A percentile compares a stretch with the other conserved stretches of the same genome.
Evolutionary conservation across 495 filamentous ascomycete genomes (phyloP).

Genomic region (Neurospora terricola): DNA sequence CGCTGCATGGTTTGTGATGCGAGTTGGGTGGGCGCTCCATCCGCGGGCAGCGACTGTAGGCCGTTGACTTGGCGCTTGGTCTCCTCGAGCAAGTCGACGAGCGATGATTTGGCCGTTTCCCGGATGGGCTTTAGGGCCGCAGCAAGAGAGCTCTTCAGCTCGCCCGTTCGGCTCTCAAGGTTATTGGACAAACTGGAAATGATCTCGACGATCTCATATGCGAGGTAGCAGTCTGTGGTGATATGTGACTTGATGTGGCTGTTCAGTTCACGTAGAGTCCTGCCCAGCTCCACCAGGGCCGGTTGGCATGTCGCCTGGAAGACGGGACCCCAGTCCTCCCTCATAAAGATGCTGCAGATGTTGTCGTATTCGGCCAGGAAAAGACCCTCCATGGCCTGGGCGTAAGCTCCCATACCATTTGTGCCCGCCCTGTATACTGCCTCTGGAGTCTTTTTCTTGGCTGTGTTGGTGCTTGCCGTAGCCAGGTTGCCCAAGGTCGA

Average conservation of each 20-base stretch:
- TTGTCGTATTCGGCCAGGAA: conserved; percentile 84
- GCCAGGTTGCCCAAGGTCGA: conserved; percentile 75
- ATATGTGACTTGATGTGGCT: conserved; percentile 77
- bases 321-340: conserved; percentile 71
- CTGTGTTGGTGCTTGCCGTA: conserved; percentile 77
- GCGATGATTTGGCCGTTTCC: conserved; percentile 80
- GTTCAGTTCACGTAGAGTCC: conserved; percentile 83
- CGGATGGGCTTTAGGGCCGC: conserved; percentile 82
- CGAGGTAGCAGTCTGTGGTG: conserved; percentile 88
- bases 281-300: conserved; percentile 68
- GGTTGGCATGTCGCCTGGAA: conserved; percentile 66
- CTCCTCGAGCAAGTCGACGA: conserved; percentile 79
- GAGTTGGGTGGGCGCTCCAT: conserved; percentile 69
- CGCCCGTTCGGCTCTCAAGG: conserved; percentile 72
- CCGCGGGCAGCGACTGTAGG: conserved; percentile 58
- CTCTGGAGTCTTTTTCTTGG: conserved; percentile 68
- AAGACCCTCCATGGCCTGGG: conserved; percentile 73
- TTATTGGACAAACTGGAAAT: conserved; percentile 70
- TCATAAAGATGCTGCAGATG: conserved; percentile 70
- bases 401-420: conserved; percentile 86
- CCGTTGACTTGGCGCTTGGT: conserved; percentile 56
- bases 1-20: conserved; percentile 80
- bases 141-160: conserved; percentile 71
- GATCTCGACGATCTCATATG: conserved; percentile 92
- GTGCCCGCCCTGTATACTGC: conserved; percentile 83